Conservation (phyloP, 345 rosid genomes). For the Firmiana major region DNA sequence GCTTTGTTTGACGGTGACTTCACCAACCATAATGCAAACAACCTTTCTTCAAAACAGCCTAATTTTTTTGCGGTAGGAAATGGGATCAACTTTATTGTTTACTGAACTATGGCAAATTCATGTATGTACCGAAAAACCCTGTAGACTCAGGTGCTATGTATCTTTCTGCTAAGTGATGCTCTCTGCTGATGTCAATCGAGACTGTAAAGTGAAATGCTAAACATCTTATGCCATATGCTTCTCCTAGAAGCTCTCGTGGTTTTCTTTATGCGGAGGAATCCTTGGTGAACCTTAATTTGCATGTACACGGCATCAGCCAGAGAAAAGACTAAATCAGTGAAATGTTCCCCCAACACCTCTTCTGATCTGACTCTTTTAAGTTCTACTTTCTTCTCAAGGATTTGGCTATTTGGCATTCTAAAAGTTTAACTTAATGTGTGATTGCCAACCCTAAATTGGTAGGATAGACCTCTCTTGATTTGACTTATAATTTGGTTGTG, state of each 20-base stretch:
- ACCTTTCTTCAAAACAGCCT: neutral
- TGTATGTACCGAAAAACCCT: neutral
- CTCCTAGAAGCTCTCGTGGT: neutral
- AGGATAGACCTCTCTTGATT: neutral
- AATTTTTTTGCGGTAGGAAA: neutral
- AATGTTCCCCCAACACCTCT: neutral
- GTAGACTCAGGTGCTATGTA: neutral
- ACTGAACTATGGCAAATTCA: neutral
- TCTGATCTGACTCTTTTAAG: neutral
- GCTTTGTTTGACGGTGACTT: neutral
- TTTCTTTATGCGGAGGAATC: neutral
- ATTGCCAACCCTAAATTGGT: neutral
- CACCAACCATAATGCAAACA: constrained; percentile 2
- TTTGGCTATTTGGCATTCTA: neutral
- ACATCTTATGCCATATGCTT: neutral
- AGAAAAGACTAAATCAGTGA: neutral
- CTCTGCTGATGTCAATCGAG: neutral
- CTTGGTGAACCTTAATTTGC: neutral
- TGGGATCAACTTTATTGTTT: neutral
- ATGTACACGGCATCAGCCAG: neutral
- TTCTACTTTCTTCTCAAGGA: neutral
- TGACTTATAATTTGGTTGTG: neutral
- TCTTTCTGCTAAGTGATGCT: neutral
- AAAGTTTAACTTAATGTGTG: neutral
- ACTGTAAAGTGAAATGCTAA: neutral